These are phyloP conservation scores for Paecilomyces dactylethromorphus DNA, from an alignment of 2,329 filamentous ascomycete species.

Conservation along the genomic window DNA sequence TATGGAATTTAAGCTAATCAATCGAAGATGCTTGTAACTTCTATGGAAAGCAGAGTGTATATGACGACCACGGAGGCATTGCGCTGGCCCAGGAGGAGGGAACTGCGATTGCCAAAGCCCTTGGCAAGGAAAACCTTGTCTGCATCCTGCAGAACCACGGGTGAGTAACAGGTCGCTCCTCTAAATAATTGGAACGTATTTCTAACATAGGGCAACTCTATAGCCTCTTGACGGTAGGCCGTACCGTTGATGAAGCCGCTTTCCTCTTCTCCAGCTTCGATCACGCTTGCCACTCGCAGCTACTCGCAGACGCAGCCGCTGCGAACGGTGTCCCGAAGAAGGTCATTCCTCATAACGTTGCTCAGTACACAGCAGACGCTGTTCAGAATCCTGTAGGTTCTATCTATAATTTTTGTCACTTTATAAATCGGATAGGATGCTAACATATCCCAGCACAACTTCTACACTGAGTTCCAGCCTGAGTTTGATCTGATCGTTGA, in stretches of 20 bases:
- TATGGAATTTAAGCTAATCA: not conserved
- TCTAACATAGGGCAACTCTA: conserved; percentile 12
- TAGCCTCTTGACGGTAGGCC: conserved; percentile 34
- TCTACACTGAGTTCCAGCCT: conserved; percentile 34
- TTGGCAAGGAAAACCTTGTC: conserved; percentile 35
- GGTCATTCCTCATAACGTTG: conserved; percentile 26
- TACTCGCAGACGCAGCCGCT: conserved; percentile 35
- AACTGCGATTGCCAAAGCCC: conserved; percentile 27
- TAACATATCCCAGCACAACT: conserved; percentile 25
- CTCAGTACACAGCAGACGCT: conserved; percentile 27
- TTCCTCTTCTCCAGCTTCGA: conserved; percentile 35
- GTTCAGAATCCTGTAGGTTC: conserved; percentile 28
- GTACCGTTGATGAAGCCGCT: conserved; percentile 36
- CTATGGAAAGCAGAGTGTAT: conserved; percentile 30
- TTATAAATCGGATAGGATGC: too few relatives aligned
- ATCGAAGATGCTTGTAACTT: conserved; percentile 31
- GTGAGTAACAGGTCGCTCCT: conserved; percentile 10
- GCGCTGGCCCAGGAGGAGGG: conserved; percentile 36
- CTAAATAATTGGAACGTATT: not conserved
- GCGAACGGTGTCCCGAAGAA: conserved; percentile 31
- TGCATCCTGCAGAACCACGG: conserved; percentile 38
- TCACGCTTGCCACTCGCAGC: conserved; percentile 34
- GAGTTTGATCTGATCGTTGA: conserved; percentile 33
- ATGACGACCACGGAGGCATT: conserved; percentile 35
- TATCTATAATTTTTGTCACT: too few relatives aligned